Evolutionary conservation across 306 rosid species (phyloP).

Genomic region (Boehmeria nivea): DNA sequence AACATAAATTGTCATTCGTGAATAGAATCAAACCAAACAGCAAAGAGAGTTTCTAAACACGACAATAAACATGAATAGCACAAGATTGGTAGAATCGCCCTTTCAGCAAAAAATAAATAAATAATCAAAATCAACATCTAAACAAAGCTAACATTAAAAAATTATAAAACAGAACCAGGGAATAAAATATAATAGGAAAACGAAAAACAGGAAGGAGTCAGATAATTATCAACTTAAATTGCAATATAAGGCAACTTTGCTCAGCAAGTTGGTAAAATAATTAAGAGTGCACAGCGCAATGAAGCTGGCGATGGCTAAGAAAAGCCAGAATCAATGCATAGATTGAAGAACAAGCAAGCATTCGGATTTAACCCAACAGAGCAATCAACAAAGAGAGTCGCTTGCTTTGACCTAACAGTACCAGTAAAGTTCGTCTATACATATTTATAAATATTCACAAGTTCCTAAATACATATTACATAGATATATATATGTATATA

Average conservation of each 20-base stretch:
- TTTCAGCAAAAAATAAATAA: no score
- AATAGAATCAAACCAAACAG: no score
- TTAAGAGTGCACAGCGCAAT: background rate
- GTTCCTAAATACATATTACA: conserved; percentile 18
- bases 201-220: no score
- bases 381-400: conserved; percentile 2
- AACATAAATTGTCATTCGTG: no score
- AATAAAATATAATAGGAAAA: no score
- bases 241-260: background rate
- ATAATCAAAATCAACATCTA: no score
- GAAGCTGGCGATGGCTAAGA: background rate
- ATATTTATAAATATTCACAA: conserved; percentile 26
- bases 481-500: background rate
- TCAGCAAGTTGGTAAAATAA: background rate
- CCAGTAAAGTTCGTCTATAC: conserved; percentile 9
- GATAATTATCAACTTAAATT: background rate
- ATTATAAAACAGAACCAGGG: no score
- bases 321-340: no score
- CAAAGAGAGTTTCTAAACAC: no score
- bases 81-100: no score
- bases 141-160: no score
- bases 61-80: no score
- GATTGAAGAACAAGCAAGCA: background rate
- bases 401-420: conserved; percentile 15
- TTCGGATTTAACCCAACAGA: background rate